Conservation (phyloP, 2,329 filamentous ascomycete genomes). For the Aurifilum marmelostoma region DNA sequence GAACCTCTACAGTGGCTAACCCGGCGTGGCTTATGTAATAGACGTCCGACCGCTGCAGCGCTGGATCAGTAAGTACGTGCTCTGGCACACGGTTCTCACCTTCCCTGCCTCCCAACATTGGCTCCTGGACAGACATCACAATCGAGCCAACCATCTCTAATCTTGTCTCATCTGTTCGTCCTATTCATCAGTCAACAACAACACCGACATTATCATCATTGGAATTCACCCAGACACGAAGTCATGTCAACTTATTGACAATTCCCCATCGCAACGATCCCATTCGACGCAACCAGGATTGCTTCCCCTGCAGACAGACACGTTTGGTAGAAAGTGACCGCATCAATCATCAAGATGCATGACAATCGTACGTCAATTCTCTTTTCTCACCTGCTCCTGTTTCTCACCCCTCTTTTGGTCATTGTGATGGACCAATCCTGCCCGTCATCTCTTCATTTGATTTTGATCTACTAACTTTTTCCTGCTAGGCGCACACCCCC, state of each 20-base stretch:
- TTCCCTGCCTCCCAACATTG: background rate
- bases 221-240: background rate
- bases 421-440: too few species aligned
- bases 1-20: too few species aligned
- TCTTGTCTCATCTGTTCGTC: background rate
- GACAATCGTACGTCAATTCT: conserved; percentile 40
- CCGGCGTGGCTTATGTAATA: background rate
- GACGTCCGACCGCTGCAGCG: too few species aligned
- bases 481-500: conserved; percentile 72
- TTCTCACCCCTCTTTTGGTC: background rate
- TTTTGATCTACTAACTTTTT: conserved; percentile 28
- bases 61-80: background rate
- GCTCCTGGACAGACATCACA: background rate
- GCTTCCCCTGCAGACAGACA: background rate
- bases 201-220: background rate
- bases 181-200: background rate
- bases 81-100: background rate
- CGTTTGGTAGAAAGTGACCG: background rate
- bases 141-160: background rate
- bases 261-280: background rate
- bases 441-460: too few species aligned
- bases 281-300: background rate
- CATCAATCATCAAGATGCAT: conserved; percentile 39
- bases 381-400: background rate
- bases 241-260: background rate